phyloP scores from a whole-genome alignment of 345 rosid genomes.

The Lepidium sativum region DNA sequence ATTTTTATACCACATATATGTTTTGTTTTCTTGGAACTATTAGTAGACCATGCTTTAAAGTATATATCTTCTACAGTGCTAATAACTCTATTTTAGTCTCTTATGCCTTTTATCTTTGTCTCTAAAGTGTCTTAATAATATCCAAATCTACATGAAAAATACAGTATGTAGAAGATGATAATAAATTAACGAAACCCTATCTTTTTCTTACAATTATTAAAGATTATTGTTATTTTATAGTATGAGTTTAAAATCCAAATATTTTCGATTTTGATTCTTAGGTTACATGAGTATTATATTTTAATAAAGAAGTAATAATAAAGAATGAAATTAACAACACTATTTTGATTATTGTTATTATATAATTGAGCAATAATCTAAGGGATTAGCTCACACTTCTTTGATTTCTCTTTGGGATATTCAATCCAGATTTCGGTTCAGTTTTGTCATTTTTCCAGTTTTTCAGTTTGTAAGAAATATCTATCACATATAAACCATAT shows the following conservation, averaged over 20 bases:
- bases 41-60: not conserved
- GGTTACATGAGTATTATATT: not conserved
- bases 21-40: not conserved
- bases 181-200: not conserved
- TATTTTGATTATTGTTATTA: too few relatives aligned
- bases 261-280: not conserved
- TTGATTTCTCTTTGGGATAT: too few relatives aligned
- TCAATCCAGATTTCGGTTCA: too few relatives aligned
- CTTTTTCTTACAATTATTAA: not conserved
- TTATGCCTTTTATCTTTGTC: not conserved
- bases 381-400: not conserved
- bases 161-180: not conserved
- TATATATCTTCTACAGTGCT: not conserved
- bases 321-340: not conserved
- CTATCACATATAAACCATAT: too few relatives aligned
- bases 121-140: not conserved
- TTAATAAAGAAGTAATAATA: not conserved
- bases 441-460: too few relatives aligned
- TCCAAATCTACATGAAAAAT: not conserved
- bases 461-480: too few relatives aligned
- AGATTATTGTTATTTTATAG: not conserved
- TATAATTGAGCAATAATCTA: not conserved
- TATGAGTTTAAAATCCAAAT: not conserved
- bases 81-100: not conserved
- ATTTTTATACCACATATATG: not conserved